Evolutionary conservation across 1,284 basidiomycete species (phyloP).

Genomic region (Ceratobasidium sp.): DNA sequence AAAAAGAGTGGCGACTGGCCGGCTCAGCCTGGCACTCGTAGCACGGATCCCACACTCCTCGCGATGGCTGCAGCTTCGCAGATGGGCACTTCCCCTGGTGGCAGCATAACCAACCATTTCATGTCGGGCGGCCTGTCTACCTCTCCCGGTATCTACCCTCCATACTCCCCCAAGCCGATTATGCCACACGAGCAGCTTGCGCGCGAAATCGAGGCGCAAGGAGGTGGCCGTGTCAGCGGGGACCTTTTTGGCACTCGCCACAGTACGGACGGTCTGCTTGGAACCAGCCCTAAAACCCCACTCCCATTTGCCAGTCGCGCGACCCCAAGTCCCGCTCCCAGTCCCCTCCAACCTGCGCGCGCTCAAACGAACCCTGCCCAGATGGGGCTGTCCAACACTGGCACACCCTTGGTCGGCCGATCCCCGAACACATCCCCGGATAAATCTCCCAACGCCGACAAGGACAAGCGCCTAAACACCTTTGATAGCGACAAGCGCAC

Average conservation of each 20-base stretch:
- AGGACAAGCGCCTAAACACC: constrained; percentile 58
- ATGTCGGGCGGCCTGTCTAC: constrained; percentile 53
- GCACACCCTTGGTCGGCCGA: constrained; percentile 28
- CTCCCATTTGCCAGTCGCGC: constrained; percentile 44
- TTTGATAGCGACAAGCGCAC: constrained; percentile 56
- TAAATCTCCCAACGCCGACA: constrained; percentile 26
- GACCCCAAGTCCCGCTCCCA: constrained; percentile 38
- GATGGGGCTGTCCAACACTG: constrained; percentile 34
- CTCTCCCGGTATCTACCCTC: constrained; percentile 63
- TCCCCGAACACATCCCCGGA: constrained; percentile 43
- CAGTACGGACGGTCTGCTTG: constrained; percentile 22
- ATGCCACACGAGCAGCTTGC: constrained; percentile 45
- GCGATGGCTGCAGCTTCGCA: constrained; percentile 39
- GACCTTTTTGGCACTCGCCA: constrained; percentile 36
- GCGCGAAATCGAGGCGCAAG: constrained; percentile 43
- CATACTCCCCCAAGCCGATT: constrained; percentile 71
- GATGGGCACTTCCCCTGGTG: constrained; percentile 59
- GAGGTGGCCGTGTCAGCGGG: constrained; percentile 26
- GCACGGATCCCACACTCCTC: constrained; percentile 68
- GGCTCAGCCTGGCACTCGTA: constrained; percentile 49
- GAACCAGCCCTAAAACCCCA: constrained; percentile 52
- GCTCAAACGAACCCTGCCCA: constrained; percentile 41
- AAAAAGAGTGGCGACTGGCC: constrained; percentile 67
- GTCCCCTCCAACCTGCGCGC: constrained; percentile 43
- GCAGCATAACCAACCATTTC: constrained; percentile 58